Evolutionary conservation across 176 grass and related monocot genomes (phyloP).

Genomic region (Juncus effusus): DNA sequence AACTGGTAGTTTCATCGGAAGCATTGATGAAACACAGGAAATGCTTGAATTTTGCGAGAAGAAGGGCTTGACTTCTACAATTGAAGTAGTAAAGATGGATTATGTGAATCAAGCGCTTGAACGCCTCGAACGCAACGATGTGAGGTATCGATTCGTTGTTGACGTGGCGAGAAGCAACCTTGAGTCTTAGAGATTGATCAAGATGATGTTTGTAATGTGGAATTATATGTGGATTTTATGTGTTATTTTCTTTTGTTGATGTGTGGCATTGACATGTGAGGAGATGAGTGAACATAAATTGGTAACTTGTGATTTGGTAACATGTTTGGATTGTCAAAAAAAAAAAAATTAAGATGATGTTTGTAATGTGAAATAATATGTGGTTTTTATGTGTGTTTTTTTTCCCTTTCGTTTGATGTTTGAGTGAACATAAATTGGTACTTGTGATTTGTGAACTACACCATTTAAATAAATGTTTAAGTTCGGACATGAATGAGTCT

Average conservation of each 20-base stretch:
- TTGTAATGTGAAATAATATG: background rate
- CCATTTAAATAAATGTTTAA: no score
- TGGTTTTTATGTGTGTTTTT: background rate
- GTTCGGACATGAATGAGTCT: no score
- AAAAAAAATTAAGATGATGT: no score
- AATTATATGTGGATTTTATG: background rate
- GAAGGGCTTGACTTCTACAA: slow-evolving; percentile 71
- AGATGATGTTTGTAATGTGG: no score
- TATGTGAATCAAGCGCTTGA: slow-evolving; percentile 79
- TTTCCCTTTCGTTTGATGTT: background rate
- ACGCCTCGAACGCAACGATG: slow-evolving; percentile 81
- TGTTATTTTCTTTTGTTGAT: background rate
- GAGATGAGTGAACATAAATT: no score
- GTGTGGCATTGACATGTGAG: background rate
- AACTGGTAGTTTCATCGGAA: slow-evolving; percentile 85
- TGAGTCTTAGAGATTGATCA: slow-evolving; percentile 17
- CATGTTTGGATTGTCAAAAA: no score
- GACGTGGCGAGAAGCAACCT: slow-evolving; percentile 87
- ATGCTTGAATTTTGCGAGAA: slow-evolving; percentile 65
- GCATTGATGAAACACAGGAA: slow-evolving; percentile 69
- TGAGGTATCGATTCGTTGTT: slow-evolving; percentile 91
- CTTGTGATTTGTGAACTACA: no score
- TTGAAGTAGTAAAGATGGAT: slow-evolving; percentile 97
- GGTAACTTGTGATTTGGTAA: no score
- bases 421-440: no score